Percentiles rank a stretch among this genome's conserved stretches.
phyloP scores from a whole-genome alignment of 192 early-diverging fungal genomes.

The Podila verticillata region DNA sequence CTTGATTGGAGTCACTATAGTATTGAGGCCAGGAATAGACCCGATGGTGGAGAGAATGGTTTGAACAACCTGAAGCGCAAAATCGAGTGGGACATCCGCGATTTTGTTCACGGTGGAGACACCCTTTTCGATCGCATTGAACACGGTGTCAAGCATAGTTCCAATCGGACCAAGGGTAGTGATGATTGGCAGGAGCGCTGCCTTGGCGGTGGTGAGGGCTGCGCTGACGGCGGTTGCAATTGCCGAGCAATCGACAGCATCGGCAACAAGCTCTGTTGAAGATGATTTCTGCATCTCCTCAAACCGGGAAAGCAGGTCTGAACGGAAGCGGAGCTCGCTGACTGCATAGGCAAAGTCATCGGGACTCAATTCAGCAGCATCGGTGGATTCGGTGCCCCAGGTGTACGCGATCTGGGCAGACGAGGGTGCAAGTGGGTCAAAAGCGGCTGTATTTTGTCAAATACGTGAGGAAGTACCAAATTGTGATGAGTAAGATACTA shows the following conservation, averaged over 20 bases:
- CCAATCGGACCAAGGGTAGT: too few species aligned
- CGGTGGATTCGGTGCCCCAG: background rate
- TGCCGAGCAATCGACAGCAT: background rate
- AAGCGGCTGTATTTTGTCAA: background rate
- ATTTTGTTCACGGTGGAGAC: background rate
- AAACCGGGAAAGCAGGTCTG: background rate
- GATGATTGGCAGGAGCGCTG: too few species aligned
- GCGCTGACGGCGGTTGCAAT: too few species aligned
- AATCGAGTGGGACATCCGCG: background rate
- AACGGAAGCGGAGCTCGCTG: background rate
- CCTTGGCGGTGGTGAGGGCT: too few species aligned
- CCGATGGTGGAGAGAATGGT: background rate
- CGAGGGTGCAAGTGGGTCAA: background rate
- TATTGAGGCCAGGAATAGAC: background rate
- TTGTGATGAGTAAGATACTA: too few species aligned
- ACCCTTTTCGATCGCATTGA: background rate
- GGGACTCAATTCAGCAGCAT: background rate
- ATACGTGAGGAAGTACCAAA: too few species aligned
- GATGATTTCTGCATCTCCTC: background rate
- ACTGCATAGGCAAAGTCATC: conserved; percentile 4
- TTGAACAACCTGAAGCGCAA: background rate
- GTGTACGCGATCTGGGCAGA: conserved; percentile 1
- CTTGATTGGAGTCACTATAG: background rate
- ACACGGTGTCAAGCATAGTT: background rate
- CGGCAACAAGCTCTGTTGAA: background rate